Evolutionary conservation across 176 grass and related monocot genomes (phyloP).

Genomic region (Leersia perrieri): DNA sequence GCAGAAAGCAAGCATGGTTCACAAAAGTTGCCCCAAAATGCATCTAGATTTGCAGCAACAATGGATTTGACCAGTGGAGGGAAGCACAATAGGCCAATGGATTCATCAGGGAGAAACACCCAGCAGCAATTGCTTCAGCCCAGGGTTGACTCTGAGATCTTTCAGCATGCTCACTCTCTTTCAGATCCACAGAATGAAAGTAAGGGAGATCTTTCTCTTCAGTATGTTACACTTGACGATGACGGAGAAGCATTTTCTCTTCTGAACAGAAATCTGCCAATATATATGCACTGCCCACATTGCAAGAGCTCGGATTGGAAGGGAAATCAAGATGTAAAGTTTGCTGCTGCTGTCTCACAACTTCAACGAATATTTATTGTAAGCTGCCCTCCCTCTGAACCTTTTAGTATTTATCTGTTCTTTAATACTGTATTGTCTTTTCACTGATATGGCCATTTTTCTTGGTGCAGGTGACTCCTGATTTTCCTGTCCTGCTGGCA

Average conservation of each 20-base stretch:
- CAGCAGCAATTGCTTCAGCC: constrained; percentile 36
- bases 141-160: constrained; percentile 8
- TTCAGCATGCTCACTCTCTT: constrained; percentile 28
- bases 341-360: constrained; percentile 69
- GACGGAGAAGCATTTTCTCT: constrained; percentile 81
- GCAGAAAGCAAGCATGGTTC: constrained; percentile 39
- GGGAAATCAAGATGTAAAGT: constrained; percentile 53
- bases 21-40: constrained; percentile 49
- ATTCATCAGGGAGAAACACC: constrained; percentile 47
- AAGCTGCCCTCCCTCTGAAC: constrained; percentile 33
- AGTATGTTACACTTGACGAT: constrained; percentile 52
- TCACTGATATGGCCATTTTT: constrained; percentile 13
- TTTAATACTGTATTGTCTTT: constrained; percentile 11
- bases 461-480: constrained; percentile 69
- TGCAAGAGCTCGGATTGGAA: constrained; percentile 63
- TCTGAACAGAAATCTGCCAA: constrained; percentile 80
- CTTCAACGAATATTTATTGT: constrained; percentile 96
- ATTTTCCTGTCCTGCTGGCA: constrained; percentile 73
- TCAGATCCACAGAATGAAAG: constrained; percentile 38
- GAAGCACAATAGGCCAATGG: constrained; percentile 39
- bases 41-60: constrained; percentile 15
- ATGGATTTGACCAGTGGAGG: constrained; percentile 28
- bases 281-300: constrained; percentile 96
- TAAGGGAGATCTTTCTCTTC: constrained; percentile 45
- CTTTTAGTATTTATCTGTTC: not conserved